Evolutionary conservation across 2,329 filamentous ascomycete genomes (phyloP).

Genomic region (Pseudogymnoascus sp.): DNA sequence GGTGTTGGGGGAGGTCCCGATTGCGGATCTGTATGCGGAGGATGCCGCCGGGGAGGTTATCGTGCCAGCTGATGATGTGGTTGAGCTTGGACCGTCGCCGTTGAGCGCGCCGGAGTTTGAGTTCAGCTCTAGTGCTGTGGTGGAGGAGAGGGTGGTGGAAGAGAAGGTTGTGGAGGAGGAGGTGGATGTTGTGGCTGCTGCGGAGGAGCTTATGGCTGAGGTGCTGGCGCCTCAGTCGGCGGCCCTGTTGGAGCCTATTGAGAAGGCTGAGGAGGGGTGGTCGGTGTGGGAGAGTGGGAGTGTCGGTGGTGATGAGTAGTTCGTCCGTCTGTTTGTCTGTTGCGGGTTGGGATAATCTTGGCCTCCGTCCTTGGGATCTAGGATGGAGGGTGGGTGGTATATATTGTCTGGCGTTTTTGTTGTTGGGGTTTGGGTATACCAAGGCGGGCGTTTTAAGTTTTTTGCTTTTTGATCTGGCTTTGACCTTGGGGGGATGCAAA

Average conservation of each 20-base stretch:
- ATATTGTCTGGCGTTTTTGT: not conserved
- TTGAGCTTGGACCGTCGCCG: constrained; percentile 28
- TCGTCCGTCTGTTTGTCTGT: not conserved
- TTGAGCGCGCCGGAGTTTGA: constrained; percentile 5
- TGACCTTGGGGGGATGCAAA: not conserved
- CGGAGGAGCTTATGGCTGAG: constrained; percentile 31
- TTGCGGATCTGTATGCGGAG: constrained; percentile 57
- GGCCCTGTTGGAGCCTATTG: constrained; percentile 44
- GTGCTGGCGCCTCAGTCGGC: constrained; percentile 34
- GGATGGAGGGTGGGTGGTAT: not conserved
- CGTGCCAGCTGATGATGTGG: constrained; percentile 53
- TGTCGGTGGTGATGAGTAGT: constrained; percentile 42
- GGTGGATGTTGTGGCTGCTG: constrained; percentile 26
- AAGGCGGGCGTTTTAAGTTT: not conserved
- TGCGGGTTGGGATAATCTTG: not conserved
- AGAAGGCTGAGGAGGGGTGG: constrained; percentile 51
- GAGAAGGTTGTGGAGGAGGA: constrained; percentile 16
- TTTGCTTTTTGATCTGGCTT: not conserved
- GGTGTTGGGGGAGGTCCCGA: constrained; percentile 59
- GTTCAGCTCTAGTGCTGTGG: constrained; percentile 8
- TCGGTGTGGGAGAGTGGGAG: constrained; percentile 65
- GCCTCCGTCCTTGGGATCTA: not conserved
- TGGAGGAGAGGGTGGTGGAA: constrained; percentile 14
- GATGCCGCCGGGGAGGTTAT: constrained; percentile 56
- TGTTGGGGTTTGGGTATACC: constrained; percentile 2